Percentiles rank a stretch among this genome's conserved stretches.
Conservation (phyloP, 2,329 filamentous ascomycete genomes). For the Talaromyces sp. region DNA sequence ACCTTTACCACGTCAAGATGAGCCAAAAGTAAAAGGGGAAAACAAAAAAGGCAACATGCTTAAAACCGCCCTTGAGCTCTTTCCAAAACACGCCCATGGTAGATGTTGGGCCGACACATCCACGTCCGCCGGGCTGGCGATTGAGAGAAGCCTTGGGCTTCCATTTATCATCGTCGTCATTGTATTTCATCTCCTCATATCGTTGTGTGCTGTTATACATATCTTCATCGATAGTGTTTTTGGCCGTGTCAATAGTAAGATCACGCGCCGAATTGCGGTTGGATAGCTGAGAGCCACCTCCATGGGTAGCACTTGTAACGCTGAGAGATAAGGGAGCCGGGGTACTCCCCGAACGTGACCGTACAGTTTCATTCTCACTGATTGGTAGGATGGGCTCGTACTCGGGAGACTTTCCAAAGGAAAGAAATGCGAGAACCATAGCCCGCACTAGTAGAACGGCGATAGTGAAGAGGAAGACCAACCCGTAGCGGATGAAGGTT, state of each 20-base stretch:
- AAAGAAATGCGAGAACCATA: constrained; percentile 23
- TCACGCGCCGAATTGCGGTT: constrained; percentile 3
- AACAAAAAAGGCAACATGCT: constrained; percentile 58
- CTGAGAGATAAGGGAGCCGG: constrained; percentile 22
- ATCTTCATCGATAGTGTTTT: constrained; percentile 3
- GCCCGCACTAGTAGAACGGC: constrained; percentile 44
- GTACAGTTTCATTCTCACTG: constrained; percentile 18
- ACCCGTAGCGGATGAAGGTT: constrained; percentile 74
- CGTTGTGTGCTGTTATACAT: constrained; percentile 6
- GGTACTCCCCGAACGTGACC: constrained; percentile 16
- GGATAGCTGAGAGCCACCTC: constrained; percentile 15
- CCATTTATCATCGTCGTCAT: constrained; percentile 22
- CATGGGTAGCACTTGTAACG: constrained; percentile 17
- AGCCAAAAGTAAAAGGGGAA: constrained; percentile 63
- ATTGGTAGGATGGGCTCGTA: constrained; percentile 28
- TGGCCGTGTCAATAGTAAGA: background rate
- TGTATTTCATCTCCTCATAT: constrained; percentile 9
- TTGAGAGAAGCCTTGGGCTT: constrained; percentile 17
- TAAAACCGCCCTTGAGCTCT: constrained; percentile 44
- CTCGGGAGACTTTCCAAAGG: constrained; percentile 21
- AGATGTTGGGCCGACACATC: constrained; percentile 22
- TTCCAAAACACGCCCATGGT: constrained; percentile 58
- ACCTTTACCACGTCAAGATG: constrained; percentile 54
- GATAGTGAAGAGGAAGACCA: constrained; percentile 54
- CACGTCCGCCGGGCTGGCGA: constrained; percentile 7